These are phyloP conservation scores for Groenewaldozyma tartarivorans DNA, from an alignment of 805 yeast species.

Conservation along the genomic window DNA sequence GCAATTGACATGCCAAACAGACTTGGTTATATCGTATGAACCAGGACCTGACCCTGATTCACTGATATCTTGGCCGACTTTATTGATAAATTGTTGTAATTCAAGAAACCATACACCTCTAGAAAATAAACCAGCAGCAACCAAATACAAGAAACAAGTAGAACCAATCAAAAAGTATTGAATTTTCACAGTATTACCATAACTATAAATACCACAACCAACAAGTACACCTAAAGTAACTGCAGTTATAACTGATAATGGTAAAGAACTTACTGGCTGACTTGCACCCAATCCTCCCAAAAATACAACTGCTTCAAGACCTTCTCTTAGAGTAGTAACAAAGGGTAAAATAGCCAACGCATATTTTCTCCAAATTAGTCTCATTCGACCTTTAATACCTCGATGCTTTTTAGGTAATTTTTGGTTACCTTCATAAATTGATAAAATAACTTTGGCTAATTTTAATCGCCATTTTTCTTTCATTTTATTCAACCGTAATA, in stretches of 20 bases:
- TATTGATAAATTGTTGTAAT: slow-evolving; percentile 60
- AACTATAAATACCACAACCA: slow-evolving; percentile 60
- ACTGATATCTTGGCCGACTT: slow-evolving; percentile 77
- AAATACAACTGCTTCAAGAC: slow-evolving; percentile 85
- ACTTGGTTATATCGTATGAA: slow-evolving; percentile 65
- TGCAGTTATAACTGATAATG: slow-evolving; percentile 55
- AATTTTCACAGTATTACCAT: slow-evolving; percentile 71
- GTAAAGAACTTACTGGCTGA: slow-evolving; percentile 55
- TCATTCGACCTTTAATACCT: slow-evolving; percentile 8
- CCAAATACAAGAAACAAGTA: slow-evolving; percentile 72
- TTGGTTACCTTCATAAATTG: slow-evolving; percentile 17
- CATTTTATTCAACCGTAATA: slow-evolving; percentile 70
- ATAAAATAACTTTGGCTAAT: slow-evolving; percentile 34
- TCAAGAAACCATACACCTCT: slow-evolving; percentile 89
- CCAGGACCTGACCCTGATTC: slow-evolving; percentile 94
- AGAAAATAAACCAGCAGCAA: slow-evolving; percentile 79
- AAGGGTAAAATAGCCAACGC: slow-evolving; percentile 73
- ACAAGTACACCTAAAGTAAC: slow-evolving; percentile 47
- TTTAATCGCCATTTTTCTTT: slow-evolving; percentile 73
- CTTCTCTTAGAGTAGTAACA: slow-evolving; percentile 80
- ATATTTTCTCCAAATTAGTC: slow-evolving; percentile 35
- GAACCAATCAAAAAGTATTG: slow-evolving; percentile 65
- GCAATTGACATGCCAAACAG: slow-evolving; percentile 93
- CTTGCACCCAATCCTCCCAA: slow-evolving; percentile 81
- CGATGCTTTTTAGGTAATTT: too few relatives aligned